phyloP scores from a whole-genome alignment of 257 asterid species.

The Agastache rugosa region DNA sequence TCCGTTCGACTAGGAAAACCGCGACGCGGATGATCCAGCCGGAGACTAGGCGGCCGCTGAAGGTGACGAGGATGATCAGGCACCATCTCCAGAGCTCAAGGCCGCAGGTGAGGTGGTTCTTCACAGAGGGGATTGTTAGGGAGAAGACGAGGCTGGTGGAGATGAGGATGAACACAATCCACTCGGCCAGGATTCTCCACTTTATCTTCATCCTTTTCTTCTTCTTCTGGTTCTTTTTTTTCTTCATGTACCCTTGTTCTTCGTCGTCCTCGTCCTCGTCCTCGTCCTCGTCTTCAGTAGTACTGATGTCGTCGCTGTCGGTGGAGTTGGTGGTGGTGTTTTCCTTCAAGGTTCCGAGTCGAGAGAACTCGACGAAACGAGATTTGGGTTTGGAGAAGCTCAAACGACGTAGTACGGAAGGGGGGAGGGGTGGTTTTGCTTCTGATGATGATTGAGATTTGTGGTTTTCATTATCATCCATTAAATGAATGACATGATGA shows the following conservation, averaged over 20 bases:
- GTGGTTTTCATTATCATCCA: conserved; percentile 35
- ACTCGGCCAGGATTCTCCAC: conserved; percentile 40
- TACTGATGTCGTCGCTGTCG: conserved; percentile 32
- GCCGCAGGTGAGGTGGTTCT: conserved; percentile 34
- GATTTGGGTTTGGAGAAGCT: conserved; percentile 69
- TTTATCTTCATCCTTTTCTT: conserved; percentile 35
- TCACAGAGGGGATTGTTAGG: conserved; percentile 47
- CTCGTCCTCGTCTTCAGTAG: conserved; percentile 20
- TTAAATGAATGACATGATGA: conserved; percentile 39
- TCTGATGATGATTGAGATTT: neutral
- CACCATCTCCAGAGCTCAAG: conserved; percentile 62
- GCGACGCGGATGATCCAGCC: conserved; percentile 46
- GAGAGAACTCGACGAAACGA: conserved; percentile 52
- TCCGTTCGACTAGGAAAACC: conserved; percentile 56
- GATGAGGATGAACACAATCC: conserved; percentile 47
- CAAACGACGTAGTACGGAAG: conserved; percentile 41
- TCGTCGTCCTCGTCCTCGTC: conserved; percentile 28
- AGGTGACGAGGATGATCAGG: conserved; percentile 50
- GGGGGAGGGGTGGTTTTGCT: neutral
- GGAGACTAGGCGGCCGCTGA: conserved; percentile 68
- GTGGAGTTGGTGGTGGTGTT: neutral
- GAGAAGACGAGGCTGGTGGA: conserved; percentile 49
- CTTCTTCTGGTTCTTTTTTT: conserved; percentile 9
- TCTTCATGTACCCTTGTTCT: conserved; percentile 20
- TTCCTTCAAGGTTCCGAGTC: conserved; percentile 31